Evolutionary conservation across 352 stramenopile genomes (phyloP), one percentile per base, ranked within the genome.

Genomic region (Globisporangium acanthophoron): DNA sequence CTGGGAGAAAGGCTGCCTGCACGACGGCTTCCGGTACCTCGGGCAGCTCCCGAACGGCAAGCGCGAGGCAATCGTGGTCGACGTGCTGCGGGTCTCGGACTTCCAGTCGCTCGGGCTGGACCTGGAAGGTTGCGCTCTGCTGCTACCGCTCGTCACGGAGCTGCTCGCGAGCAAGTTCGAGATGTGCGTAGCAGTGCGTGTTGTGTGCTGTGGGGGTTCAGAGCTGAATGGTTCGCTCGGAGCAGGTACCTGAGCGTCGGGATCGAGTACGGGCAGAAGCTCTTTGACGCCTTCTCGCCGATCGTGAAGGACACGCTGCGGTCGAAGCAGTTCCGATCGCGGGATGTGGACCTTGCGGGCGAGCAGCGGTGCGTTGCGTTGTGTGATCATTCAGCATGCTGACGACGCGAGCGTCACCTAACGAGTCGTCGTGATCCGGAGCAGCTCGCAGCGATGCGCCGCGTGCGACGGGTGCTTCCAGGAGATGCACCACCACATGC

Each of bases 81-180:
- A 94, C 53, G 58, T 94, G 7, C 59, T 94, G 45, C 73, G 70
- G 33, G 70, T 73, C n/a, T 80, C 78, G 5, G 80, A 92, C 31
- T 67, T 91, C 7, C 64, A 79, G 44, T 65, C 75, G 4, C 56
- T 92, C 5, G 78, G 75, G 3, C 58, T 94, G 18, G 85, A 94
- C 55, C 58, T 94, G 35, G 85, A 94, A 59, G 76, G 63, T 4
- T 91, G 82, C 43, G 69, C 84, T 13, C 39, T 94, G 54, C 59
- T 94, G n/a, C 67, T 94, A n/a, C 82, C 81, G 24, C 73, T 94
- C 13, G 73, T 90, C n/a, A 58, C 80, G 3, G 80, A 92, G 53
- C 54, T 92, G 5, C 65, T 91, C 18, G 59, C 63, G 16, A 85
- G 71, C 64, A 85, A 82, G 27, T 90, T 87, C 62, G 80, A 89